Evolutionary conservation across 1,139 yeast genomes (phyloP).

Genomic region (Saccharomyces uvarum): DNA sequence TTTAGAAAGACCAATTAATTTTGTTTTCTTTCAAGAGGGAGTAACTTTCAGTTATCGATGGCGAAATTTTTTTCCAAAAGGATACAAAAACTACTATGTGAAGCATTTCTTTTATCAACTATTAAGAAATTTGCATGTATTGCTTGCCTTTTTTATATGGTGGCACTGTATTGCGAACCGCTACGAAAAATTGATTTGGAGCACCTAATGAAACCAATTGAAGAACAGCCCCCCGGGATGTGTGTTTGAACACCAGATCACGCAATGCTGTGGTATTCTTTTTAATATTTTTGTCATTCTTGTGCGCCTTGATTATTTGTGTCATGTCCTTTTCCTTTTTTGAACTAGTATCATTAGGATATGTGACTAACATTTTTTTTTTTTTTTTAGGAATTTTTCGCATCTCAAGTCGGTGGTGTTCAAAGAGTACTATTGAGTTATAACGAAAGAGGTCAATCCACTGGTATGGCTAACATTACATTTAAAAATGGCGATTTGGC

Average conservation of each 20-base stretch:
- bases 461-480: constrained; percentile 82
- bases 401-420: constrained; percentile 82
- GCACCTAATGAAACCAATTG: not conserved
- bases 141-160: not conserved
- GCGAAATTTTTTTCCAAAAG: not conserved
- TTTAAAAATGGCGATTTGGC: constrained; percentile 69
- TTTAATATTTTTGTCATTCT: not conserved
- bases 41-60: constrained; percentile 1
- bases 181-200: not conserved
- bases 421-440: constrained; percentile 62
- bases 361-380: constrained; percentile 5
- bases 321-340: constrained; percentile 6
- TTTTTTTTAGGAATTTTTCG: constrained; percentile 69
- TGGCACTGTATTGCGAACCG: not conserved
- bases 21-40: constrained; percentile 13
- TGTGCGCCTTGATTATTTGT: constrained; percentile 1
- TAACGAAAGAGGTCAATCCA: constrained; percentile 83
- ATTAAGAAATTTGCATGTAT: not conserved
- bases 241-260: not conserved
- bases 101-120: not conserved
- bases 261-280: not conserved
- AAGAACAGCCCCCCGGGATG: not conserved
- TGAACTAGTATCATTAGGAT: not conserved
- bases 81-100: not conserved
- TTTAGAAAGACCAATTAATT: constrained; percentile 14